Conservation (phyloP, 148 eudicot species). For the Camellia lanceoleosa region DNA sequence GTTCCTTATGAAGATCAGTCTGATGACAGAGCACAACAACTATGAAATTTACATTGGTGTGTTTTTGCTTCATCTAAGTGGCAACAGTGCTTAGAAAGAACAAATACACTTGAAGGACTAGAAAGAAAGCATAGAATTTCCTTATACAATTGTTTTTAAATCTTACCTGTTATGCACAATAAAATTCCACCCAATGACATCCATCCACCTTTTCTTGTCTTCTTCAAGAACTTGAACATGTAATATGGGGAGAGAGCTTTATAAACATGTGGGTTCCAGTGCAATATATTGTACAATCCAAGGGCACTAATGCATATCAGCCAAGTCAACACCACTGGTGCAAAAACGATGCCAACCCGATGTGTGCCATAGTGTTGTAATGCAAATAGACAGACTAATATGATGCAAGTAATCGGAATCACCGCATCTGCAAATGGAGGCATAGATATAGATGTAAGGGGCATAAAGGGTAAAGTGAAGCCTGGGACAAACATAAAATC, state of each 20-base stretch:
- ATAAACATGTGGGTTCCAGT: slow-evolving; percentile 74
- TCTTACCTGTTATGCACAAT: slow-evolving; percentile 78
- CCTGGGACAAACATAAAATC: not conserved
- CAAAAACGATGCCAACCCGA: slow-evolving; percentile 75
- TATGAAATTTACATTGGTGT: too few species aligned
- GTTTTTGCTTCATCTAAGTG: too few species aligned
- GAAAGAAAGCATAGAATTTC: not conserved
- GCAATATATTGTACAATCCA: slow-evolving; percentile 70
- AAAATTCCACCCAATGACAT: slow-evolving; percentile 91
- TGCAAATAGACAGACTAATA: slow-evolving; percentile 78
- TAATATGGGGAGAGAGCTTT: slow-evolving; percentile 82
- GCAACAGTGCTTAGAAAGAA: not conserved
- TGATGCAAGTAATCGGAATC: slow-evolving; percentile 81
- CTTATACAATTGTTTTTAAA: not conserved
- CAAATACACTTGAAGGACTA: not conserved
- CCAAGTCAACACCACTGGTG: slow-evolving; percentile 79
- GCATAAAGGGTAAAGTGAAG: not conserved
- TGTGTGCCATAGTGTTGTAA: slow-evolving; percentile 94
- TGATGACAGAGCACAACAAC: too few species aligned
- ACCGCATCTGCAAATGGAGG: slow-evolving; percentile 66
- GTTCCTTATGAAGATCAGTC: too few species aligned
- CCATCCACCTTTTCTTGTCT: slow-evolving; percentile 82
- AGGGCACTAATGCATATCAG: slow-evolving; percentile 73
- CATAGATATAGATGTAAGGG: slow-evolving; percentile 1
- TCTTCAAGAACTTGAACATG: slow-evolving; percentile 84